phyloP scores from a whole-genome alignment of 163 green algal species.

The Chloroidium sp. region DNA sequence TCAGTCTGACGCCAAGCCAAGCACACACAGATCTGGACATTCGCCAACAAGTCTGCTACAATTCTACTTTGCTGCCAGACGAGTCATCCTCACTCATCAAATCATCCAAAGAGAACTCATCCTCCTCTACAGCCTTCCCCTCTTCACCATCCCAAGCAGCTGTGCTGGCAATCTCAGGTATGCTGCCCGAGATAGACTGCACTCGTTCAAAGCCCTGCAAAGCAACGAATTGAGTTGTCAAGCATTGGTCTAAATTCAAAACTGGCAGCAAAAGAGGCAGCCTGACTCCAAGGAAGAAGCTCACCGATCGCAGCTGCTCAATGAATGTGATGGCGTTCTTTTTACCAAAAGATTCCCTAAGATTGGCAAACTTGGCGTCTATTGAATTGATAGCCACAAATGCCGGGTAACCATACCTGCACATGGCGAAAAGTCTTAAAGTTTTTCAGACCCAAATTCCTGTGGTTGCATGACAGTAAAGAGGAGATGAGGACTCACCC shows the following conservation, averaged over 20 bases:
- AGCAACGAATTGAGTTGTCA: too few species aligned
- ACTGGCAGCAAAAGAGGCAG: too few species aligned
- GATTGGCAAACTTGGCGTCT: constrained; percentile 56
- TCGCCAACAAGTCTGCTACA: too few species aligned
- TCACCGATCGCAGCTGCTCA: background rate
- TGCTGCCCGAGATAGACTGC: constrained; percentile 1
- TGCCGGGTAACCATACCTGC: constrained; percentile 58
- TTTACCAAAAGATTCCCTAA: constrained; percentile 8
- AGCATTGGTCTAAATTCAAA: too few species aligned
- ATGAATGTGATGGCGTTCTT: background rate
- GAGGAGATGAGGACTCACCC: constrained; percentile 37
- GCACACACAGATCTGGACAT: too few species aligned
- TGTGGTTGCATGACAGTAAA: too few species aligned
- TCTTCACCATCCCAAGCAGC: constrained; percentile 75
- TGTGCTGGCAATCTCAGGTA: background rate
- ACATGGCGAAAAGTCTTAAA: background rate
- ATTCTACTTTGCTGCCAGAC: too few species aligned
- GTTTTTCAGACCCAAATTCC: background rate
- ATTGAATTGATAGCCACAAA: constrained; percentile 69
- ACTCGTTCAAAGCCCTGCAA: background rate
- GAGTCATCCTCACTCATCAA: constrained; percentile 53
- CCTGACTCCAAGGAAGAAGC: too few species aligned
- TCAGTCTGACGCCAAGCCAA: too few species aligned
- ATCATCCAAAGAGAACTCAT: constrained; percentile 83
- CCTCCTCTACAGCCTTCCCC: constrained; percentile 47